Evolutionary conservation across 2,329 filamentous ascomycete species (phyloP), one percentile per base, ranked within the genome.

Genomic region (Aphanoascus verrucosus): DNA sequence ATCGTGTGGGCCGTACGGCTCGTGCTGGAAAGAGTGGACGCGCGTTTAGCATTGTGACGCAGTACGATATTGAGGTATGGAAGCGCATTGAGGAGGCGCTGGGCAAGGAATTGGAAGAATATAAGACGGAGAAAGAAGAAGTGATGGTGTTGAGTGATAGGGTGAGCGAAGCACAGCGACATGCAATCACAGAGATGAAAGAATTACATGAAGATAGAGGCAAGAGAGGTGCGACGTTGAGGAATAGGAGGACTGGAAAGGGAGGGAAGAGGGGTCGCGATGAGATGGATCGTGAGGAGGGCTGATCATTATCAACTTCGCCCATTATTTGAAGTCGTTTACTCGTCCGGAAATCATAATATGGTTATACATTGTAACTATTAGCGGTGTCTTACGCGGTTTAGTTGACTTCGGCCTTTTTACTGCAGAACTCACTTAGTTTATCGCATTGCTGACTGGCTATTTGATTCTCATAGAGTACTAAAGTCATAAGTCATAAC

Each of bases 1-100:
- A 94, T 70, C 80, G 89, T 49, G 88, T 94, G 1, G 89, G 89
- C 17, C 84, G 89, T 59, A 94, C 88, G 0, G 89, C 88, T 0
- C 80, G 88, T 66, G 88, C 88, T 0, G 89, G 89, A 17, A 90
- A 90, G 66, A 85, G 84, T 1, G 90, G 90, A 48, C 80, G 86
- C 52, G 88, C 89, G 7, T 78, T 95, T 45, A 87, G 77, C 49
- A 70, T 95, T 3, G 84, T 93, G 4, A 94, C 87, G 0, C 89
- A 95, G 68, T 94, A 94, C 61, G 89, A 94, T 63, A 73, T 90
- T 1, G 86, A 90, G 66, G 78, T 93, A 35, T 94, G 81, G 70
- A 72, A 84, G 63, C 76, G 88, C 17, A 94, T 94, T 49, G 90
- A 96, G 69, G 81, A 82, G 5, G 87, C 88, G 0, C 73, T 96